Base-by-base conservation (phyloP, 805 yeast genomes). In the Saturnispora ahearnii region DNA sequence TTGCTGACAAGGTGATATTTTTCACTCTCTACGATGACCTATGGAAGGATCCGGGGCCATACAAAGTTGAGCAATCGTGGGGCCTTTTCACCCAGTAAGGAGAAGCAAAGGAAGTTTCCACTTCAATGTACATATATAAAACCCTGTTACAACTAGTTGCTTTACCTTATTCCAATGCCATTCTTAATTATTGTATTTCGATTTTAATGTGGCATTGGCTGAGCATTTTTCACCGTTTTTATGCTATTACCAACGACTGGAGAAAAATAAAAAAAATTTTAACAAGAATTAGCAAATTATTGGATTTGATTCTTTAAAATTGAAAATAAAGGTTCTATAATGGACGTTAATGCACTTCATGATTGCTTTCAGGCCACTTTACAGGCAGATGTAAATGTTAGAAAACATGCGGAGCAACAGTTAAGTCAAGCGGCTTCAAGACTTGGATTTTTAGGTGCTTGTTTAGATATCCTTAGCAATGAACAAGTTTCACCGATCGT, bases 341-440 rank as follows among this genome's bases (percentile, higher is more conserved):
- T 89, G 95, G 88, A 88, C 64, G 78, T 80, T 26, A 68, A 74
- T 47, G 72, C 76, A 6, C 72, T 89, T 38, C 81, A 84, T 61
- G 80, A 78, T 57, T 85, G 91, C 66, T 87, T 89, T 61, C 77
- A 82, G 26, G 88, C 87, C 10, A 87, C 96, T 1, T 73, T 89
- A 45, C 82, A 79, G 56, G 80, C 87, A 0, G 81, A 84, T 59
- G 81, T 77, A 51, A 61, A 65, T 11, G 66, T 74, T 22, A 78
- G 95, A 57, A 72, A 71, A 46, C 77, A 78, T 46, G 93, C 96
- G 0, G 97, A 91, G 66, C 50, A 61, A 1, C 79, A 81, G 56
- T 74, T 90, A 45, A 74, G 74, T 51, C 72, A 73, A 58, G 79
- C 82, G 7, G 78, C 82, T 45, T 58, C 61, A 29, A 64, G 73